These are phyloP conservation scores for Wickerhamiella hasegawae DNA, from an alignment of 805 yeast genomes.

Conservation along the genomic window DNA sequence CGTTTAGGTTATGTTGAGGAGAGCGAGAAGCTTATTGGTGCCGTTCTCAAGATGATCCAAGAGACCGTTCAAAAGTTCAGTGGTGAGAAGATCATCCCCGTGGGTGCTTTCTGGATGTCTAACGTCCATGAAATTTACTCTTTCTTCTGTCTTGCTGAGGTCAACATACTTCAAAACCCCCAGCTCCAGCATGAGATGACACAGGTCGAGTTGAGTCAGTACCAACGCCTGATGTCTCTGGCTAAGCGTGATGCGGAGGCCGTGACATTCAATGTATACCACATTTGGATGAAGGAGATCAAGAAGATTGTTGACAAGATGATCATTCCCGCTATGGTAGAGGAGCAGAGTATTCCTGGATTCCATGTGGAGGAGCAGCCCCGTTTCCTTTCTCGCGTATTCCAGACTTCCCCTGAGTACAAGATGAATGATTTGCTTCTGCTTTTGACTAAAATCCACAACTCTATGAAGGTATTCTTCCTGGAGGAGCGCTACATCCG, in stretches of 20 bases:
- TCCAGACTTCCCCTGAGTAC: conserved; percentile 43
- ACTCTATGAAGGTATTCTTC: conserved; percentile 85
- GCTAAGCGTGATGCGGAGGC: conserved; percentile 91
- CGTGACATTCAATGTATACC: conserved; percentile 82
- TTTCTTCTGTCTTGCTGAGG: conserved; percentile 85
- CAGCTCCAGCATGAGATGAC: conserved; percentile 69
- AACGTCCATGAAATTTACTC: conserved; percentile 92
- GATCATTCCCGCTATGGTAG: conserved; percentile 86
- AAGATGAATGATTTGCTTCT: conserved; percentile 91
- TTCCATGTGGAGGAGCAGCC: conserved; percentile 74
- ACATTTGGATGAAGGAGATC: conserved; percentile 93
- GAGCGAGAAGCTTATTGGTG: conserved; percentile 80
- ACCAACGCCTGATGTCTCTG: conserved; percentile 72
- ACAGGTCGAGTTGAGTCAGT: conserved; percentile 78
- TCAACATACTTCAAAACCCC: conserved; percentile 76
- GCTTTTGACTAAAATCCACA: conserved; percentile 75
- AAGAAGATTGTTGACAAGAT: conserved; percentile 81
- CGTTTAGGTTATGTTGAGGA: conserved; percentile 84
- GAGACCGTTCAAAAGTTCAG: conserved; percentile 60
- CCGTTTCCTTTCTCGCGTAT: conserved; percentile 71
- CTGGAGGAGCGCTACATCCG: conserved; percentile 73
- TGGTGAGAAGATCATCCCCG: conserved; percentile 75
- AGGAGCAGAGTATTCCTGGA: conserved; percentile 92
- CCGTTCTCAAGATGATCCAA: conserved; percentile 75
- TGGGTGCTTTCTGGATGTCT: conserved; percentile 95